Evolutionary conservation across 768 basidiomycete genomes (phyloP), one percentile per base, ranked within the genome.

Genomic region (Suillus spraguei): DNA sequence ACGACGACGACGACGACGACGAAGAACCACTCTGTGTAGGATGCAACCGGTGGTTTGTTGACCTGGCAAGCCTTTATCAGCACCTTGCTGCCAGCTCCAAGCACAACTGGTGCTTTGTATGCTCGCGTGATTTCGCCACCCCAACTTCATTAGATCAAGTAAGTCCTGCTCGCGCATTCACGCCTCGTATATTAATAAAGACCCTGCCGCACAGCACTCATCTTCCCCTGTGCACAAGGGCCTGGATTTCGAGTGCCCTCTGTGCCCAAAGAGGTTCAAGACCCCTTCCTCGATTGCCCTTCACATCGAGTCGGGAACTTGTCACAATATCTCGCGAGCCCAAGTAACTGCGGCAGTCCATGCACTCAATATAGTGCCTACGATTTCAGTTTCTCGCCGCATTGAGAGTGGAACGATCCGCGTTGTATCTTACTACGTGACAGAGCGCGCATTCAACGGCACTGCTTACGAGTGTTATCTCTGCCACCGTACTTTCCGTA

Each of bases 391-490:
- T 60, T 67, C 74, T 24, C 65, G 69, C 11, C 77, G 77, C 32
- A 64, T 76, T 16, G 64, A 69, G 35, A 68, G 69, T 10, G 32
- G 24, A 22, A 42, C 62, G 46, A 58, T 41, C 14, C 60, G 71
- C 5, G 63, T 69, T 22, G 62, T 66, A 24, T 67, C 65, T 33
- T 78, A 73, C 65, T 64, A 70, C 36, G 80, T 79, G 16, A 76
- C 74, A 16, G 71, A 76, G 24, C 66, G 59, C 7, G 72, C 81
- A 8, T 82, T 74, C 71, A 80, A 82, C 65, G 81, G 80, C 6
- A 63, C 33, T 16, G 70, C 72, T 77, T 83, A 77, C 64, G 76
- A 77, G 65, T 83, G 82, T 67, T 78, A 70, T 64, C 65, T 83
- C 28, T 83, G 82, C 64, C 65, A 71, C 46, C 69, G 67, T 38